These are phyloP conservation scores for Colletotrichum spaethianum DNA, from an alignment of 2,329 filamentous ascomycete species.

Conservation along the genomic window DNA sequence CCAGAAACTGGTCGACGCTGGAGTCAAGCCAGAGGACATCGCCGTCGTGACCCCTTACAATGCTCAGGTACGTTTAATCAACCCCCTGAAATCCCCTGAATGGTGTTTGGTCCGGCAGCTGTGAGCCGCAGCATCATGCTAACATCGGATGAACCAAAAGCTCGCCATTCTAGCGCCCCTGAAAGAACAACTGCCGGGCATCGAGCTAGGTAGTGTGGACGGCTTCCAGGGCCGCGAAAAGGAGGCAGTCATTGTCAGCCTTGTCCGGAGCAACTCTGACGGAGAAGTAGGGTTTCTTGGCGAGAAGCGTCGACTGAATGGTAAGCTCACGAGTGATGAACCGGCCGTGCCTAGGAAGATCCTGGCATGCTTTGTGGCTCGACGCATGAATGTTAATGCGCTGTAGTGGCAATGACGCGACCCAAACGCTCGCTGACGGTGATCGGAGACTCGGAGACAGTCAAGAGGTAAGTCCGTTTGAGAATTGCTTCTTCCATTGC, in stretches of 20 bases:
- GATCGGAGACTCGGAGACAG: conserved; percentile 94
- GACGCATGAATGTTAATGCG: conserved; percentile 48
- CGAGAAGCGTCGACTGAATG: conserved; percentile 93
- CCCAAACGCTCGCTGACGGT: conserved; percentile 91
- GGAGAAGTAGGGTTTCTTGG: conserved; percentile 93
- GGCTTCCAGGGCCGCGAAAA: conserved; percentile 98
- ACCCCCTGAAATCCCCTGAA: neutral
- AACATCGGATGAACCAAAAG: conserved; percentile 57
- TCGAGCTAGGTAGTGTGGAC: conserved; percentile 97
- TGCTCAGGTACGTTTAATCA: conserved; percentile 76
- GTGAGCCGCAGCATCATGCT: conserved; percentile 38
- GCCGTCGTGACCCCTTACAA: conserved; percentile 98
- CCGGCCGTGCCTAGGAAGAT: conserved; percentile 17
- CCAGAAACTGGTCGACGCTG: conserved; percentile 79
- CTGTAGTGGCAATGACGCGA: conserved; percentile 94
- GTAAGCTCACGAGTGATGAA: conserved; percentile 64
- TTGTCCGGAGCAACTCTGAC: conserved; percentile 92
- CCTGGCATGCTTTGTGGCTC: conserved; percentile 4
- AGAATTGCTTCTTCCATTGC: conserved; percentile 38
- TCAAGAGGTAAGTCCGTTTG: conserved; percentile 78
- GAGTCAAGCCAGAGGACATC: conserved; percentile 86
- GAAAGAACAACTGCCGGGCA: conserved; percentile 84
- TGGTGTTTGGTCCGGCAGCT: neutral
- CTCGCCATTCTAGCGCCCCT: conserved; percentile 84
- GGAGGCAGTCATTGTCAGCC: conserved; percentile 91